Base-by-base conservation (phyloP, 176 grass and related monocot species). In the maize (Zea mays) region DNA sequence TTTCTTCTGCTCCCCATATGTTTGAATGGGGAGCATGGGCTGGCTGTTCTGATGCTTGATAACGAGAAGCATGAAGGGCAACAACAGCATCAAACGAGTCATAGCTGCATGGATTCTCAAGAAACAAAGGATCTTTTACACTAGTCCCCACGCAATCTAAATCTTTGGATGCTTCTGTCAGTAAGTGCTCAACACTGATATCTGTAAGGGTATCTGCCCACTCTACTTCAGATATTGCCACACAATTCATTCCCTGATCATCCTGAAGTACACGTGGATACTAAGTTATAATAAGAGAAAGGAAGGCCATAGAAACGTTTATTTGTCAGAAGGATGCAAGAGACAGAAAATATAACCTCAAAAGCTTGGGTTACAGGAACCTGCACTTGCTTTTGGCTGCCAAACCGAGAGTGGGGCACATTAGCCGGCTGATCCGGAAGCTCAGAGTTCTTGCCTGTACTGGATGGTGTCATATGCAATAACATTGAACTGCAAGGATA, bases 11-110 rank as follows among this genome's bases (percentile, higher is more conserved):
- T 82, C 84, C 76, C 85, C 85, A 99, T 65, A 99, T 86, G 51
- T 78, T 89, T 17, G 78, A 71, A 49, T 86, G 83, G 58, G 80
- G 71, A 50, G 47, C 40, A 52, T 67, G 69, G 42, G 49, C 55
- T 16, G 86, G 62, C 52, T 76, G 74, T 42, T 71, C 69, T 62
- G 83, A 39, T 20, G 73, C 41, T 62, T 90, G 83, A 88, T 86
- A 87, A 67, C 58, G 48, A 82, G 92, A 95, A 67, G 91, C 67
- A 62, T 99, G 96, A 69, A 93, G 85, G 74, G 96, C 96, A 71
- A 99, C 73, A 73, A 88, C 90, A 81, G 92, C 96, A 89, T 99
- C 96, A 86, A 99, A 99, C 9, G 90, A 96, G 72, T 99, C 96
- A 74, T 85, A 95, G 72, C 96, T 99, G 73, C 81, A 85, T 1